Base-by-base conservation (phyloP, 2,329 filamentous ascomycete genomes). In the Aspergillus amoenus region DNA sequence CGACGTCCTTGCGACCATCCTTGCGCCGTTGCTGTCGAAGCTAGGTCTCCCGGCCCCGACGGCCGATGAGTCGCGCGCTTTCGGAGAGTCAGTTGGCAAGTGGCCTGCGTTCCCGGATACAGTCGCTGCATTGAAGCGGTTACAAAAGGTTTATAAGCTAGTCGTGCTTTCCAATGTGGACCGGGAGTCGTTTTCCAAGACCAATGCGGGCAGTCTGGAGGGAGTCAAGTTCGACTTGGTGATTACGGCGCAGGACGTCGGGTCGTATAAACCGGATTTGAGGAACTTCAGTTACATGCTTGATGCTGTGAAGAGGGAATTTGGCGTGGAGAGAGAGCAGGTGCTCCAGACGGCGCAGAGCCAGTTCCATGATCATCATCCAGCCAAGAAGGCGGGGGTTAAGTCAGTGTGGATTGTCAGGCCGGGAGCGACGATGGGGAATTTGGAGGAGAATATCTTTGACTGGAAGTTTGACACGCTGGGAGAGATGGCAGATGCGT, bases 261-360 rank as follows among this genome's bases (percentile, higher is more conserved):
- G 89, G 1, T 80, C 78, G 6, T 92, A 91, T 71, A 92, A 92
- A 76, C 89, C 89, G 0, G 75, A 82, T 59, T 68, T 73, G 39
- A 69, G 70, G 27, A 91, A 90, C 65, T 92, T 92, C 62, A 77
- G 82, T 55, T 88, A 88, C 66, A 75, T 91, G 72, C 75, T 90
- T 13, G 68, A 71, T 13, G 76, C 81, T 34, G 80, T 83, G 17
- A 73, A 81, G 65, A 64, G 71, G 3, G 80, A 84, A 5, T 81
- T 88, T 51, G 85, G 82, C 0, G 69, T 89, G 0, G 77, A 80
- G 30, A 84, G 82, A 62, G 73, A 75, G 0, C 76, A 85, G 59
- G 76, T 91, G 44, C 67, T 90, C 61, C 87, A 90, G 68, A 87
- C 88, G 0, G 89, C 88, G 52, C 82, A 88, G 72, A 88, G 85